Evolutionary conservation across 2,329 filamentous ascomycete genomes (phyloP).

Genomic region (Drechslerella coelobrocha): DNA sequence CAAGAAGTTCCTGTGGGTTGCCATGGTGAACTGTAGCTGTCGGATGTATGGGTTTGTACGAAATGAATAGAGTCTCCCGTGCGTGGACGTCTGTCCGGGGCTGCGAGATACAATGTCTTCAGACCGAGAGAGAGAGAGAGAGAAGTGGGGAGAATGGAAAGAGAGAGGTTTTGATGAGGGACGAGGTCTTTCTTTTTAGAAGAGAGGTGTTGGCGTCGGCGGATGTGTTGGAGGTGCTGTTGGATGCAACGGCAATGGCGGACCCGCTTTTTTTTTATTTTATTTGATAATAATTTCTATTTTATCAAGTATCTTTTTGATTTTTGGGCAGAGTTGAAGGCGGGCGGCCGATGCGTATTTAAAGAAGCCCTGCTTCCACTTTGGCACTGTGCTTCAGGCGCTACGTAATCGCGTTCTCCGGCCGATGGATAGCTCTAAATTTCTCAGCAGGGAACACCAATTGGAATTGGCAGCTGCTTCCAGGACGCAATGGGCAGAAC

Average conservation of each 20-base stretch:
- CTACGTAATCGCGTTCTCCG: slow-evolving; percentile 47
- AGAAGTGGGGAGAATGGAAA: too few species aligned
- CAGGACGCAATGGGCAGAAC: neutral
- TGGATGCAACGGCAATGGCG: too few species aligned
- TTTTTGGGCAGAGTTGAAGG: too few species aligned
- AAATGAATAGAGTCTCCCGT: slow-evolving; percentile 11
- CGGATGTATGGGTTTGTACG: slow-evolving; percentile 1
- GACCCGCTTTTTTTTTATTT: too few species aligned
- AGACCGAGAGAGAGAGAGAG: too few species aligned
- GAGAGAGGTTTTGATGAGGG: too few species aligned
- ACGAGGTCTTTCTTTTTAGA: too few species aligned
- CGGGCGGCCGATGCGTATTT: neutral
- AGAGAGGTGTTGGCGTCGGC: too few species aligned
- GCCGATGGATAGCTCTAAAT: slow-evolving; percentile 24
- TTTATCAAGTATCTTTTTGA: too few species aligned
- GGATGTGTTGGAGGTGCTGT: too few species aligned
- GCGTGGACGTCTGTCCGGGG: neutral
- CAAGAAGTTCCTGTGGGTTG: slow-evolving; percentile 35
- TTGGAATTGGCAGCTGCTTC: slow-evolving; percentile 44
- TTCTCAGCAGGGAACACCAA: slow-evolving; percentile 18
- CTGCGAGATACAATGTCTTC: too few species aligned
- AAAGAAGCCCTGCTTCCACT: neutral
- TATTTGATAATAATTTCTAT: too few species aligned
- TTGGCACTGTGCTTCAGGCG: slow-evolving; percentile 2
- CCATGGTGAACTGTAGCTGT: slow-evolving; percentile 40